Evolutionary conservation across 1,139 yeast genomes (phyloP).

Genomic region (Kodamaea sp.): DNA sequence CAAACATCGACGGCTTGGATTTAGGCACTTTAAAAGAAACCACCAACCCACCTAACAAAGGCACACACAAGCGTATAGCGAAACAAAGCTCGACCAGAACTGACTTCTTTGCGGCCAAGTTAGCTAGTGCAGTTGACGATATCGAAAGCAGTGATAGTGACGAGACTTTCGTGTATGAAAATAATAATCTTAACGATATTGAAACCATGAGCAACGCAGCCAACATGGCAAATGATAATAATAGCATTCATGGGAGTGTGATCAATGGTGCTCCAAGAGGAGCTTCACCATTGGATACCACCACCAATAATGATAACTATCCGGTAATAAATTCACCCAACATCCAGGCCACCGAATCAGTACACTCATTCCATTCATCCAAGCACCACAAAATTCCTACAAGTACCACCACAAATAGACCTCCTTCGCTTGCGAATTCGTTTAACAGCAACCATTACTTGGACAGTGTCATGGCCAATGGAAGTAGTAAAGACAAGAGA

Average conservation of each 20-base stretch:
- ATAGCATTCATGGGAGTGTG: conserved; percentile 15
- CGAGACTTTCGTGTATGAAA: conserved; percentile 91
- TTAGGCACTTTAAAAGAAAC: conserved; percentile 1
- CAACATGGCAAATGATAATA: conserved; percentile 12
- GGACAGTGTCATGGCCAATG: conserved; percentile 20
- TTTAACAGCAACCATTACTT: conserved; percentile 22
- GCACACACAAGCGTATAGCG: conserved; percentile 16
- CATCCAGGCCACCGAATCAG: conserved; percentile 11
- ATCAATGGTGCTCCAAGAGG: conserved; percentile 6
- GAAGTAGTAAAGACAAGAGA: conserved; percentile 11
- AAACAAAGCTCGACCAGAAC: conserved; percentile 58
- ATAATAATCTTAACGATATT: conserved; percentile 32
- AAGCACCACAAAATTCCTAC: conserved; percentile 8
- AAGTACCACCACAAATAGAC: conserved; percentile 11
- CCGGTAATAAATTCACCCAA: conserved; percentile 7
- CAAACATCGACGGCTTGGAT: conserved; percentile 7
- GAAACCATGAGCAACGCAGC: conserved; percentile 14
- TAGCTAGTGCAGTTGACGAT: conserved; percentile 93
- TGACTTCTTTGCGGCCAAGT: conserved; percentile 89
- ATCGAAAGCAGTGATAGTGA: conserved; percentile 84
- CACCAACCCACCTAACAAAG: conserved; percentile 4
- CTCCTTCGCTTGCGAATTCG: conserved; percentile 22
- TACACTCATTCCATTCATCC: conserved; percentile 16
- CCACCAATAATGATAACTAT: conserved; percentile 4
- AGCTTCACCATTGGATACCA: conserved; percentile 6